These are phyloP conservation scores for Vaccinium vitisidaea DNA, from an alignment of 148 eudicot species.

Conservation along the genomic window DNA sequence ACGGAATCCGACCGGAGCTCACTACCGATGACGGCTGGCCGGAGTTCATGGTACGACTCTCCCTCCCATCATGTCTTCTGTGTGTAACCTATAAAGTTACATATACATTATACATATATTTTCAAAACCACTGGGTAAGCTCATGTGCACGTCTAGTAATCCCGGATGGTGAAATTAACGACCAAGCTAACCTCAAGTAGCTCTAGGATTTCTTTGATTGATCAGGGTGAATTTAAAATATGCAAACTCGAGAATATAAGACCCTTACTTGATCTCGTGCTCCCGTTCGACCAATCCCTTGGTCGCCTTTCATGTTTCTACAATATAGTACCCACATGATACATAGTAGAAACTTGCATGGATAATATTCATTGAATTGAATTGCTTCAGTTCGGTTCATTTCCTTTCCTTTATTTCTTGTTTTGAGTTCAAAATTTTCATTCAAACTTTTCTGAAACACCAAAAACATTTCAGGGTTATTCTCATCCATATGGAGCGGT, in stretches of 20 bases:
- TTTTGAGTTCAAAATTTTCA: neutral
- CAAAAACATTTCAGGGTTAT: conserved; percentile 38
- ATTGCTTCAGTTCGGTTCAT: neutral
- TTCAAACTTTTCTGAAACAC: too few relatives aligned
- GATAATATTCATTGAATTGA: neutral
- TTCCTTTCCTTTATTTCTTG: neutral
- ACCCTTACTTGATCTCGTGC: neutral
- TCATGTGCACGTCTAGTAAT: neutral
- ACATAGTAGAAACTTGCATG: too few relatives aligned
- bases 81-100: neutral
- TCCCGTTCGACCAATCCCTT: neutral
- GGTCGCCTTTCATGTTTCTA: neutral
- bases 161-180: neutral
- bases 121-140: neutral
- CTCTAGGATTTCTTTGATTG: neutral
- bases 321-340: neutral
- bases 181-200: neutral
- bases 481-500: conserved; percentile 31
- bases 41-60: conserved; percentile 49
- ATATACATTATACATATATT: too few relatives aligned
- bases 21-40: conserved; percentile 56
- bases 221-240: neutral
- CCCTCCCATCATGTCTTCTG: too few relatives aligned
- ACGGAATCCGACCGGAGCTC: conserved; percentile 63
- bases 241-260: neutral